Evolutionary conservation across 805 yeast species (phyloP), one percentile per base, ranked within the genome.

Genomic region (Saturnispora gosingensis): DNA sequence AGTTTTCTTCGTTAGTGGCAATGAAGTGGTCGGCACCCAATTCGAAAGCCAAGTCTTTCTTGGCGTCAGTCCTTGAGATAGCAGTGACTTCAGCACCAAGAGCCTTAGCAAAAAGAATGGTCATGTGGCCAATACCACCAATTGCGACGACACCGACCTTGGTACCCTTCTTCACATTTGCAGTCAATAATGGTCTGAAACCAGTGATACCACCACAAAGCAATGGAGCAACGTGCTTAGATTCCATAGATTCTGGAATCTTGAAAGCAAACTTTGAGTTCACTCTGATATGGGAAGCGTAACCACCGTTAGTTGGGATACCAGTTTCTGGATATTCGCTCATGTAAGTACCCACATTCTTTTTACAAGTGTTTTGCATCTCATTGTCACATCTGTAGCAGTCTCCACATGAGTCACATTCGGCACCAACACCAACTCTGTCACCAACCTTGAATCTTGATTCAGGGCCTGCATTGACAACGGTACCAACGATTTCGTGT

Each of bases 21-120:
- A 80, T 60, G 59, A 70, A 78, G 13, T 68, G 70, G 53, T 74
- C 74, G 28, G 82, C 82, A 52, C 84, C 83, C 62, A 80, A 67
- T 52, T 70, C 60, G 24, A 63, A 9, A 16, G 83, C 76, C 53
- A 76, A 74, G 44, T 69, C 75, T 59, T 69, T 74, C 67, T 80
- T 80, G 43, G 73, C 58, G 15, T 65, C 60, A 18, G 73, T 64
- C 66, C 84, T 70, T 16, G 83, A 78, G 59, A 80, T 71, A 3
- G 81, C 83, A 47, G 73, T 70, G 28, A 80, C 83, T 54, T 78
- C 74, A 30, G 82, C 81, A 49, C 83, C 84, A 61, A 80, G 61
- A 6, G 83, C 83, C 56, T 76, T 74, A 39, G 83, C 81, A 53
- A 80, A 74, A 60, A 70, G 63, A 42, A 72, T 61, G n/a, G 75